phyloP scores from a whole-genome alignment of 2,329 filamentous ascomycete genomes.

The Lasiodiplodia gonubiensis region DNA sequence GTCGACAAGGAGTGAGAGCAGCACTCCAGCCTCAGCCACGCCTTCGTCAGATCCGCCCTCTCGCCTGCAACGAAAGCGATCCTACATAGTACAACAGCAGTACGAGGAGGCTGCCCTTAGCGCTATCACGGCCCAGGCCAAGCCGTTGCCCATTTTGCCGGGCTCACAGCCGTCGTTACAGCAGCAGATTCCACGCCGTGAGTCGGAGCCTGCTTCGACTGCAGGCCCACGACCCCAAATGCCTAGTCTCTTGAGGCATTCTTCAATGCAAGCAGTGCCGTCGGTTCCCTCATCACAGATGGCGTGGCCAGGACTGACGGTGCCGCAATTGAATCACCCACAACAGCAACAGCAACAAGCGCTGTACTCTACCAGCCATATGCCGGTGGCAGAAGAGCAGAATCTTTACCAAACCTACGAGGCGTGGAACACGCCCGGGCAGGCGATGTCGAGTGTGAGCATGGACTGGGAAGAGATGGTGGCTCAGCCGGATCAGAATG shows the following conservation, averaged over 20 bases:
- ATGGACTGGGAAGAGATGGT: constrained; percentile 27
- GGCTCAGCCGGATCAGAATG: constrained; percentile 19
- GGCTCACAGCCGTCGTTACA: neutral
- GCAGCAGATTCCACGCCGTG: neutral
- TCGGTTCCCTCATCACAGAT: neutral
- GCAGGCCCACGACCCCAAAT: neutral
- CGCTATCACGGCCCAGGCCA: neutral
- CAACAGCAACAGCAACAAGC: constrained; percentile 12
- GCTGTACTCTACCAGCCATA: neutral
- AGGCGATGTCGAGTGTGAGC: neutral
- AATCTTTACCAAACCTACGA: constrained; percentile 1
- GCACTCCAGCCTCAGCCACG: neutral
- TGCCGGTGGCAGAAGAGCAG: neutral
- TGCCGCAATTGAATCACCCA: neutral
- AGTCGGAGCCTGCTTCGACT: neutral
- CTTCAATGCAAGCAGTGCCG: neutral
- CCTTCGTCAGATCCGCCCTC: neutral
- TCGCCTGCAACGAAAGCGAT: neutral
- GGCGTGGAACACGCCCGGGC: neutral
- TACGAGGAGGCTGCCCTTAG: neutral
- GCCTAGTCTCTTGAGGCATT: neutral
- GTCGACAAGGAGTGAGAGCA: neutral
- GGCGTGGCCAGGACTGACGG: neutral
- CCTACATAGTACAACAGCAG: neutral
- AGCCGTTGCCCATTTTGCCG: neutral